These are phyloP conservation scores for Mariannaea elegans DNA, from an alignment of 2,329 filamentous ascomycete genomes.

Conservation along the genomic window DNA sequence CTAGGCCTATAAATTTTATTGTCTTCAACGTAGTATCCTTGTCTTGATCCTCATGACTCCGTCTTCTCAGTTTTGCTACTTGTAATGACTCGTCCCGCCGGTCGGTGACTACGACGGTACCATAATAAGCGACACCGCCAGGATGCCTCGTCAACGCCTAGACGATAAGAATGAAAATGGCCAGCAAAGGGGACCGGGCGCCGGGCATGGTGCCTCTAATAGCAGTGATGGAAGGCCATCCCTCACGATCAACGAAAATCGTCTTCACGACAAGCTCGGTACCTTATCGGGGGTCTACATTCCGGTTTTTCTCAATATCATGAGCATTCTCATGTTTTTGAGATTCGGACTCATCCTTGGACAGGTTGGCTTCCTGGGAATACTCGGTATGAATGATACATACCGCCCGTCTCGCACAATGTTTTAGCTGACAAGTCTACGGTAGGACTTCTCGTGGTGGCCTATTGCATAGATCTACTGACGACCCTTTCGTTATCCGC, in stretches of 20 bases:
- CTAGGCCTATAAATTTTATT: background rate
- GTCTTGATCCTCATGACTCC: constrained; percentile 11
- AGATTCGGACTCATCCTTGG: constrained; percentile 87
- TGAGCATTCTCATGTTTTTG: constrained; percentile 93
- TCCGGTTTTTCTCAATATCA: constrained; percentile 86
- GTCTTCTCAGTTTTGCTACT: constrained; percentile 14
- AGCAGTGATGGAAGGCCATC: constrained; percentile 25
- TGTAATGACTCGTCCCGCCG: constrained; percentile 29
- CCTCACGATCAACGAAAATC: constrained; percentile 45
- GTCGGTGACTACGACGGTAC: constrained; percentile 12
- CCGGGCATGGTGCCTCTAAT: constrained; percentile 22
- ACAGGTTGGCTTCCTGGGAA: constrained; percentile 80
- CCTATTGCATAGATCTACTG: constrained; percentile 84
- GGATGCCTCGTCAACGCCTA: constrained; percentile 26
- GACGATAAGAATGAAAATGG: constrained; percentile 26
- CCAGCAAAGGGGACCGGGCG: constrained; percentile 9
- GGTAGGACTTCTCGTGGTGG: constrained; percentile 73
- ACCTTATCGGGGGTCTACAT: constrained; percentile 85
- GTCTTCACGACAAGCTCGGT: constrained; percentile 71
- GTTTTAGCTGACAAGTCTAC: background rate
- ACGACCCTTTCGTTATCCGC: constrained; percentile 88
- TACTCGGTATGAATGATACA: constrained; percentile 68
- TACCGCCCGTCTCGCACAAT: background rate
- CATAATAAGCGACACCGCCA: background rate
- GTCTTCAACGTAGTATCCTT: constrained; percentile 4